Base-by-base conservation (phyloP, 108 stramenopile species). In the Mayamaea pseudoterrestris region DNA sequence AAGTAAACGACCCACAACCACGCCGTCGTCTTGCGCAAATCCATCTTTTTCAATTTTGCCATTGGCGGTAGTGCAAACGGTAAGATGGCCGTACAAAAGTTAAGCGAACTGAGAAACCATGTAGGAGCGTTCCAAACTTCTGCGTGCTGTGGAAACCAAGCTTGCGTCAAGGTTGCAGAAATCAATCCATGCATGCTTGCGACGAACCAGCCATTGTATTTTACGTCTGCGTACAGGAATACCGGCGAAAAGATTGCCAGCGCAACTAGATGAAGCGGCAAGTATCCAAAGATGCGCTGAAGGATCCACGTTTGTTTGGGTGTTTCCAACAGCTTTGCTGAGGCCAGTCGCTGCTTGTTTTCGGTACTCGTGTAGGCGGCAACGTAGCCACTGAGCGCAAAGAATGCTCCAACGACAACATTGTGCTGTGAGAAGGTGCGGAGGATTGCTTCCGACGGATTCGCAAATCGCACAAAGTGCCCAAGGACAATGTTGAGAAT, bases 51-150 rank as follows among this genome's bases (percentile, higher is more conserved):
- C 66, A 68, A 61, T 17, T 47, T 20, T 4, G 66, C 60, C 32
- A 68, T 52, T 28, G 58, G 46, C 28, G 66, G 66, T 42, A 68
- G 50, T 18, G 31, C 30, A 30, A 68, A 68, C 6, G 66, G 66
- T 48, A 68, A 30, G 17, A 53, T 3, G 22, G 61, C 66, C 2
- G 59, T 68, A 25, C 34, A 35, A 52, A 62, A 62, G 6, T 48
- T 30, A 60, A 68, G 47, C 16, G 47, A 52, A 17, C 60, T 61
- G 31, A 68, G 36, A 29, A 56, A 68, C 66, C 66, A 68, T 5
- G 66, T 61, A 1, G 66, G 66, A 39, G 66, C 66, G 47, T 68
- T 68, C 66, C 66, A 68, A 2, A 68, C 60, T 45, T 68, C 66
- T 22, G 66, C 54, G 41, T 68, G 66, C 60, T 48, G 41, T 17